Evolutionary conservation across 352 stramenopile species (phyloP).

Genomic region (Elongisporangium prolatum): DNA sequence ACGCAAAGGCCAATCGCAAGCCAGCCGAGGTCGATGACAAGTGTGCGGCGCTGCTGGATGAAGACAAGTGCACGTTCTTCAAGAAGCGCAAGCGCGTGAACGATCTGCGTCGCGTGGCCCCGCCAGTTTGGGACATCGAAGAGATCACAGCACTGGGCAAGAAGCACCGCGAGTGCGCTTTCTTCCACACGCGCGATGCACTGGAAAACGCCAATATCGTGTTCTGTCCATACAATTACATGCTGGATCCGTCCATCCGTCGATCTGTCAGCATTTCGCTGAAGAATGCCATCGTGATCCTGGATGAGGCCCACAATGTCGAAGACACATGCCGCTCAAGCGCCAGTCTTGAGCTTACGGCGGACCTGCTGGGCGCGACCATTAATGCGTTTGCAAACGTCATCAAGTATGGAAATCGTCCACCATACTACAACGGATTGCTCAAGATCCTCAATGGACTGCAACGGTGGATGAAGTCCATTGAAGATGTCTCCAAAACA

Average conservation of each 20-base stretch:
- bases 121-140: conserved; percentile 83
- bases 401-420: conserved; percentile 58
- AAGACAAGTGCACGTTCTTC: conserved; percentile 50
- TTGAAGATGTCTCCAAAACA: conserved; percentile 31
- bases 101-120: conserved; percentile 37
- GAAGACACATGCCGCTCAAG: conserved; percentile 81
- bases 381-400: conserved; percentile 61
- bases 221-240: conserved; percentile 88
- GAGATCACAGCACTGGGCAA: conserved; percentile 71
- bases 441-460: conserved; percentile 68
- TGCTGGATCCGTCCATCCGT: conserved; percentile 76
- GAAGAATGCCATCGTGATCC: conserved; percentile 69
- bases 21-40: conserved; percentile 67
- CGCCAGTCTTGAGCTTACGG: conserved; percentile 71
- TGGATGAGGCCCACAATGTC: conserved; percentile 87
- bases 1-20: conserved; percentile 64
- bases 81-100: conserved; percentile 50
- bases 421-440: conserved; percentile 30
- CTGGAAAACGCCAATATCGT: conserved; percentile 67
- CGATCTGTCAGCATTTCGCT: conserved; percentile 63
- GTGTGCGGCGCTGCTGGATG: conserved; percentile 52
- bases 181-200: conserved; percentile 55
- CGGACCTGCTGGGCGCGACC: conserved; percentile 34
- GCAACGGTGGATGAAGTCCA: conserved; percentile 46
- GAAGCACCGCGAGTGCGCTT: conserved; percentile 75